Evolutionary conservation across 2,329 filamentous ascomycete genomes (phyloP).

Genomic region (Trichoderma brevicompactum): DNA sequence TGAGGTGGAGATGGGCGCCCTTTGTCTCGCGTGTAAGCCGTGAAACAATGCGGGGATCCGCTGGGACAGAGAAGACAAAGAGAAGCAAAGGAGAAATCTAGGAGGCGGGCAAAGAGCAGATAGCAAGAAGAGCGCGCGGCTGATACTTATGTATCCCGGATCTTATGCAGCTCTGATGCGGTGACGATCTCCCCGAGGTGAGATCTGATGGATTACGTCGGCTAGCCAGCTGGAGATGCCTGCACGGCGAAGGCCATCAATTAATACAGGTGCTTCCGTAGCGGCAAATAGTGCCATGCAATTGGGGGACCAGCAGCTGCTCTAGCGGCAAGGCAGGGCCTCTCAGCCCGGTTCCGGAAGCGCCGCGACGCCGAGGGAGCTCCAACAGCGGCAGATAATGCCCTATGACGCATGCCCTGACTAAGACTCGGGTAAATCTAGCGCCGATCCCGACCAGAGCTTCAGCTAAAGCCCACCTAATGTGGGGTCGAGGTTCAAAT

Average conservation of each 20-base stretch:
- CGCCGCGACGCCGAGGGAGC: constrained; percentile 16
- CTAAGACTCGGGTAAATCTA: constrained; percentile 26
- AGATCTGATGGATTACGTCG: constrained; percentile 19
- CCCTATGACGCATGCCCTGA: constrained; percentile 28
- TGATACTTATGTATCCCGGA: neutral
- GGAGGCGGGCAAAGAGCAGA: neutral
- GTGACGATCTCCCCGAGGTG: constrained; percentile 5
- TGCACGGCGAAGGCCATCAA: neutral
- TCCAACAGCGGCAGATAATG: neutral
- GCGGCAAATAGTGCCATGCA: constrained; percentile 7
- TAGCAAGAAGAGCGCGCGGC: neutral
- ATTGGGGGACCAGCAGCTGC: neutral
- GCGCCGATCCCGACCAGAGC: constrained; percentile 27
- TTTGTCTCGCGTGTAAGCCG: constrained; percentile 32
- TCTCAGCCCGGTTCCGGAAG: constrained; percentile 22
- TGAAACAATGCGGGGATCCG: constrained; percentile 31
- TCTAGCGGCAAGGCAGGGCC: neutral
- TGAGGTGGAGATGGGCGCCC: constrained; percentile 35
- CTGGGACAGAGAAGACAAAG: neutral
- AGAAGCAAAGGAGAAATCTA: neutral
- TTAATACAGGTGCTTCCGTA: constrained; percentile 7
- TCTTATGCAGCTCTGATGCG: neutral
- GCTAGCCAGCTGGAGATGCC: constrained; percentile 4
- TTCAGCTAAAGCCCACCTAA: constrained; percentile 25
- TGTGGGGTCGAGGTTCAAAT: constrained; percentile 28